phyloP scores from a whole-genome alignment of 2,329 filamentous ascomycete genomes.

The Fusarium sp. region DNA sequence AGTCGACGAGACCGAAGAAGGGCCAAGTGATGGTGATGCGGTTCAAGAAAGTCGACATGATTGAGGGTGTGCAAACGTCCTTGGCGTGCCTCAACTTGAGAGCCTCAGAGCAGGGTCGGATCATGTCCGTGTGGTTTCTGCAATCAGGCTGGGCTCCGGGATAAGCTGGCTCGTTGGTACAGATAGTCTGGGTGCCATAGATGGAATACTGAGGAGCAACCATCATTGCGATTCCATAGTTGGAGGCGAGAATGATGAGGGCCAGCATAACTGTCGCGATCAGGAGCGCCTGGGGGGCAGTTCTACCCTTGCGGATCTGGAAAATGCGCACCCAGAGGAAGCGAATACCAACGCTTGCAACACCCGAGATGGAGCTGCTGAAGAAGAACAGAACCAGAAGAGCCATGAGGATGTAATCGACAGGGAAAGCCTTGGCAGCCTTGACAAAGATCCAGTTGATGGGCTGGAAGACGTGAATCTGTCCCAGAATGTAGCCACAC shows the following conservation, averaged over 20 bases:
- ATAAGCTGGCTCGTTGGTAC: constrained; percentile 75
- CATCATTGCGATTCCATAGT: constrained; percentile 92
- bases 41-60: constrained; percentile 94
- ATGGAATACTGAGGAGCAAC: constrained; percentile 96
- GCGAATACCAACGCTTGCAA: constrained; percentile 89
- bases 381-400: constrained; percentile 90
- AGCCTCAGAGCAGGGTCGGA: constrained; percentile 85
- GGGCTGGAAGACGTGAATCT: constrained; percentile 93
- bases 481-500: constrained; percentile 91
- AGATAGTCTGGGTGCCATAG: constrained; percentile 95
- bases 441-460: constrained; percentile 86
- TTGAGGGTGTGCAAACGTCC: constrained; percentile 88
- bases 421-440: constrained; percentile 84
- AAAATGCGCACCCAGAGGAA: constrained; percentile 97
- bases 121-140: constrained; percentile 73
- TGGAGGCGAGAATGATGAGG: constrained; percentile 88
- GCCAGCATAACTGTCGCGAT: constrained; percentile 92
- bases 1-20: constrained; percentile 91
- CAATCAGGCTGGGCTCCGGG: constrained; percentile 81
- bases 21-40: constrained; percentile 94
- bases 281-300: constrained; percentile 90
- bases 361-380: constrained; percentile 85
- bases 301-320: constrained; percentile 88
- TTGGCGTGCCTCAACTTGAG: constrained; percentile 77
- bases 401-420: constrained; percentile 92